phyloP scores from a whole-genome alignment of 208 protist genomes.

The Leishmania braziliensis region DNA sequence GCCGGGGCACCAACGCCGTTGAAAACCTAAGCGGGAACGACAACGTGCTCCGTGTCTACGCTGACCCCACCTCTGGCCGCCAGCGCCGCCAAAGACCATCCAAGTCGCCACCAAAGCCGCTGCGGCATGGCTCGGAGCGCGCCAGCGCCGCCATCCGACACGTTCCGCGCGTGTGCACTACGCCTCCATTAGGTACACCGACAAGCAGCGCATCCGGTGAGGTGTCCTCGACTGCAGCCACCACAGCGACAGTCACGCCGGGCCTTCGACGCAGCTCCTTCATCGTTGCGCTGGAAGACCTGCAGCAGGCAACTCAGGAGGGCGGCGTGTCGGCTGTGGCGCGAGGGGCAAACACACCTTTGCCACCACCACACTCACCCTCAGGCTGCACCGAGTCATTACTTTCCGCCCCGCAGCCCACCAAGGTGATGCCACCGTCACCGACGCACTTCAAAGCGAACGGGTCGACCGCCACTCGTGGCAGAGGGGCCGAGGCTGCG shows the following conservation, averaged over 20 bases:
- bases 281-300: slow-evolving; percentile 25
- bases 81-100: neutral
- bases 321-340: neutral
- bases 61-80: neutral
- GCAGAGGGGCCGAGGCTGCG: neutral
- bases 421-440: neutral
- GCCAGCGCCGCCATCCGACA: neutral
- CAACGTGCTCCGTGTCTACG: neutral
- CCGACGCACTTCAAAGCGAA: neutral
- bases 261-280: slow-evolving; percentile 35
- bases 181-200: neutral
- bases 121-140: slow-evolving; percentile 11
- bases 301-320: slow-evolving; percentile 1
- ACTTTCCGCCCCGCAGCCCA: neutral
- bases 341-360: neutral
- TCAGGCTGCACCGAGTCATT: neutral
- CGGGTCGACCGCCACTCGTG: neutral
- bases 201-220: neutral
- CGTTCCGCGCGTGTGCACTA: neutral
- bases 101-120: slow-evolving; percentile 4
- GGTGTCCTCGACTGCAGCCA: neutral
- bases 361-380: neutral
- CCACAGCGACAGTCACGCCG: neutral
- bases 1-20: neutral
- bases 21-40: neutral